Conservation (phyloP, 2,329 filamentous ascomycete species). For the Trichoderma afroharzianum region DNA sequence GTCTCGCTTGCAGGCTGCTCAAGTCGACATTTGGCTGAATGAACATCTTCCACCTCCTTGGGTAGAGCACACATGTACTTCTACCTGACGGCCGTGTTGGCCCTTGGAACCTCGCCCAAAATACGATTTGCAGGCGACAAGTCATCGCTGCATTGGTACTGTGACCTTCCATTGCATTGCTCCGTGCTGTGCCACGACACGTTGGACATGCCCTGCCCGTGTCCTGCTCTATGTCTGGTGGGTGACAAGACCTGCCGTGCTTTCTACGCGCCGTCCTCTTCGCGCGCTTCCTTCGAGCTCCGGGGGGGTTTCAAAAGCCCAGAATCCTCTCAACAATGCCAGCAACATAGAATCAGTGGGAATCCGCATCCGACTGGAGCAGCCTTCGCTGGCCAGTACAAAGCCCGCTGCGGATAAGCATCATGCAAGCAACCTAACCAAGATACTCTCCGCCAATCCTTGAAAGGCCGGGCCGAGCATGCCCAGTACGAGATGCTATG, state of each 20-base stretch:
- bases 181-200: slow-evolving; percentile 14
- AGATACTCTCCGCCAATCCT: slow-evolving; percentile 12
- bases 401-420: slow-evolving; percentile 8
- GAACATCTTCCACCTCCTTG: background rate
- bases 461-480: slow-evolving; percentile 4
- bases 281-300: background rate
- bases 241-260: background rate
- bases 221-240: slow-evolving; percentile 2
- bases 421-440: slow-evolving; percentile 14
- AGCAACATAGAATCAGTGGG: background rate
- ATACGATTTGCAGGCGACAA: slow-evolving; percentile 11
- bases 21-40: background rate
- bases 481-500: background rate
- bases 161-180: slow-evolving; percentile 2
- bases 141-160: slow-evolving; percentile 14
- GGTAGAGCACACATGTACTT: background rate
- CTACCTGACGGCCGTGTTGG: background rate
- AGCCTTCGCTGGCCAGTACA: background rate
- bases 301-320: background rate
- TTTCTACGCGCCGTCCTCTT: background rate
- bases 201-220: slow-evolving; percentile 8
- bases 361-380: background rate
- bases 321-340: background rate
- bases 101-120: background rate
- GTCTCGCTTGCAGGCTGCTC: background rate